Evolutionary conservation across 768 basidiomycete species (phyloP), one percentile per base, ranked within the genome.

Genomic region (Cubamyces sp.): DNA sequence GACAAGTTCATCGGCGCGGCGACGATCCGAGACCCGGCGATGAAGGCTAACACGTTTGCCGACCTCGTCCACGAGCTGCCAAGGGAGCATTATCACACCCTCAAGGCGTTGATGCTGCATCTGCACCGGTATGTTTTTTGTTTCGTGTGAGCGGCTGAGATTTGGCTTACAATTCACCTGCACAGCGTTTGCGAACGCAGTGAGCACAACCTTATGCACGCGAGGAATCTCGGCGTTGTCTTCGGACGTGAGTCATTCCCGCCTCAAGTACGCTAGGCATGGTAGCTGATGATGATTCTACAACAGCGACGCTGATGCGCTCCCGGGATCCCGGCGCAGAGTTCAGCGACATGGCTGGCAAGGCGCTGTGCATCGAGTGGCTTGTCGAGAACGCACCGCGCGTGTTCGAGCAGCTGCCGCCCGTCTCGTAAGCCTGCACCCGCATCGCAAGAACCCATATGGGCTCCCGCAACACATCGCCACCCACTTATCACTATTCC

Each of bases 271-370:
- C n/a, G 18, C 14, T 11, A 28, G 2, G 25, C 0, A 23, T 30
- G 5, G 19, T 16, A 16, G 26, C 48, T 49, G 26, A 49, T 28
- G 5, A 2, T 4, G 47, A 30, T 28, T 28, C 3, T 15, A 3
- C 14, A 5, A 2, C 66, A 98, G 96, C 96, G 12, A 98, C 96
- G 0, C 80, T 99, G 19, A 92, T 98, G 88, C 86, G 92, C 69
- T 96, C 96, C 8, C 83, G 85, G 37, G 90, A 96, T 72, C 87
- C 90, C 3, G 82, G 83, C 26, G 86, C 92, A 18, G 97, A 98
- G 77, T 98, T 98, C 77, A 90, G 87, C 69, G 96, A 99, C 74
- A 98, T 98, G 92, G 96, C 93, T 8, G 93, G 94, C 55, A 98
- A 96, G 76, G 93, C 96, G 6, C 82, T 95, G 61, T 86, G 90